Evolutionary conservation across 352 stramenopile species (phyloP), one percentile per base, ranked within the genome.

Genomic region (Pythium grandisporangium): DNA sequence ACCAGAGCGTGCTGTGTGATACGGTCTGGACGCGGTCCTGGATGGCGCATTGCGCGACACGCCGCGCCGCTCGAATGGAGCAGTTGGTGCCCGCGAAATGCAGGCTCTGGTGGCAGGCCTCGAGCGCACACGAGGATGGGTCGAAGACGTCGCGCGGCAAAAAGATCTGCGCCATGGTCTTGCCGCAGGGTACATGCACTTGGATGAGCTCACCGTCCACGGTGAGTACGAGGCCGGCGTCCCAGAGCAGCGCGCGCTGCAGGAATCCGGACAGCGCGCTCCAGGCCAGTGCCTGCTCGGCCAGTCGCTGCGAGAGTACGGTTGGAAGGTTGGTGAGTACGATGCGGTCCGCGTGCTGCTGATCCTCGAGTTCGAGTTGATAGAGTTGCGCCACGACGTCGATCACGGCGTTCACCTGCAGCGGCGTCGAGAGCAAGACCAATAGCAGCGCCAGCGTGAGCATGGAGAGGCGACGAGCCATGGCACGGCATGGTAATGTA

Each of bases 181-280:
- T 68, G 24, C 60, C 62, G 35, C 66, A 80, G 19, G 55, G 56
- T n/a, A 66, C 55, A 25, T 67, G 55, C 19, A 83, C 54, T 33
- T 83, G 70, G 6, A 76, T 49, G 6, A 77, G 49, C 12, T 47
- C 34, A 5, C 54, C 60, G 11, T 50, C 44, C 22, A 40, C 55
- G 2, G 64, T 63, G 47, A 67, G 50, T 11, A 83, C 55, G 3
- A 80, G 52, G 0, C 70, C 70, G 2, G 43, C 37, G 36, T 83
- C 70, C 66, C 66, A 83, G 25, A 83, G 45, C 34, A 83, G 32
- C 17, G 70, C 70, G 25, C 70, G 66, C 47, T 83, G 66, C 5
- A 80, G 40, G 13, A 58, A 55, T 14, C 59, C 49, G 1, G 69
- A 72, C 5, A 82, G 55, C 4, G 43, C 10, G n/a, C 17, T 17